Base-by-base conservation (phyloP, 495 filamentous ascomycete species). In the Penicillium herquei region DNA sequence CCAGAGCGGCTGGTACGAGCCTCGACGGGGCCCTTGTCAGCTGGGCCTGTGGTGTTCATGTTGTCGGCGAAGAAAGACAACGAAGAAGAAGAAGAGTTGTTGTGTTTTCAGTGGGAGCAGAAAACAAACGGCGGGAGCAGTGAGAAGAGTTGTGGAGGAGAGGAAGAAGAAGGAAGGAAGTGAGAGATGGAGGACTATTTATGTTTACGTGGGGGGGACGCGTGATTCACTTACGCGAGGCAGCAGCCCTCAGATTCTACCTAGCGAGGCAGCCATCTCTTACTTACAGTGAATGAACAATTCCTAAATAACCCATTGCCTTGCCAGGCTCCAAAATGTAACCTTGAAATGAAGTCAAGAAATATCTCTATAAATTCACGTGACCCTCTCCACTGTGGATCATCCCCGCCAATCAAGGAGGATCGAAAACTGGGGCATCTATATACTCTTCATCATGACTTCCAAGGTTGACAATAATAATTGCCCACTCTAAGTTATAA, bases 291-390 rank as follows among this genome's bases (percentile, higher is more conserved):
- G 21, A 26, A 4, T 4, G 4, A 26, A 26, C 21, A 26, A 26
- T 26, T 26, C 21, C 21, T 26, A 2, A 26, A 26, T 26, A 26
- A 26, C 21, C 1, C 21, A 26, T 26, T 26, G 21, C 4, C 21
- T 26, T 26, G 21, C 1, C 21, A 26, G 21, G 21, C 21, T 26
- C 1, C 21, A 1, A 26, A 26, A 26, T 26, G 21, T 4, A 26
- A 26, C 21, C 1, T 26, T 26, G 21, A 26, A 37, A 37, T 37
- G 9, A 37, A 9, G 47, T 46, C 44, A 58, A 65, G 54, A 61
- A 70, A 52, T 58, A 62, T 68, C 65, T 69, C 63, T 72, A 71
- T 66, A 65, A 14, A 11, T 45, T 64, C 68, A 70, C 68, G 65
- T 70, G 68, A 70, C 9, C 9, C 2, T 40, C 3, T 49, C 32